phyloP scores from a whole-genome alignment of 495 filamentous ascomycete species.

The Aspergillus coremiiformis region DNA sequence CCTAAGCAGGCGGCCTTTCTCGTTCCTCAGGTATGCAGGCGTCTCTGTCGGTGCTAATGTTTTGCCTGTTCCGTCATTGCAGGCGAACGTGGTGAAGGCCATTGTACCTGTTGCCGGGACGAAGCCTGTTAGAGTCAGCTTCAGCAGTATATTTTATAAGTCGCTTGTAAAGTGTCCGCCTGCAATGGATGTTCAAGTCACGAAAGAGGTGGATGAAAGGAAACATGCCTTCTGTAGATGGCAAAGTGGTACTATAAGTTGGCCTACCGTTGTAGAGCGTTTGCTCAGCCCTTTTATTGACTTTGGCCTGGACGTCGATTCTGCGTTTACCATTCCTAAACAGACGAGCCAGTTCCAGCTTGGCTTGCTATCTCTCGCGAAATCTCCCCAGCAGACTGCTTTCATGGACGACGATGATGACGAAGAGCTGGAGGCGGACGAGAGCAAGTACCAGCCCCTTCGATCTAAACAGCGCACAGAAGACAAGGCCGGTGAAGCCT shows the following conservation, averaged over 20 bases:
- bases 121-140: slow-evolving; percentile 28
- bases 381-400: slow-evolving; percentile 2
- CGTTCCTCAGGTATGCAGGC: slow-evolving; percentile 25
- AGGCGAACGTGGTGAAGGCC: slow-evolving; percentile 23
- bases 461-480: slow-evolving; percentile 17
- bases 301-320: slow-evolving; percentile 19
- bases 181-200: slow-evolving; percentile 23
- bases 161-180: slow-evolving; percentile 24
- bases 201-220: slow-evolving; percentile 23
- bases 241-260: slow-evolving; percentile 31
- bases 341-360: slow-evolving; percentile 29
- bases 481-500: slow-evolving; percentile 26
- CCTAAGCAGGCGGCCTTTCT: slow-evolving; percentile 23
- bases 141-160: slow-evolving; percentile 22
- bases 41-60: slow-evolving; percentile 19
- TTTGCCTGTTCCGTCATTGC: slow-evolving; percentile 26
- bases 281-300: slow-evolving; percentile 18
- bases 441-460: slow-evolving; percentile 9
- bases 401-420: slow-evolving; percentile 22
- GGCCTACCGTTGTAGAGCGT: slow-evolving; percentile 22
- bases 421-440: slow-evolving; percentile 21
- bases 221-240: slow-evolving; percentile 30
- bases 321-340: slow-evolving; percentile 12
- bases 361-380: slow-evolving; percentile 25
- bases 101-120: slow-evolving; percentile 27